Evolutionary conservation across 2,329 filamentous ascomycete species (phyloP).

Genomic region (Colletotrichum shisoi): DNA sequence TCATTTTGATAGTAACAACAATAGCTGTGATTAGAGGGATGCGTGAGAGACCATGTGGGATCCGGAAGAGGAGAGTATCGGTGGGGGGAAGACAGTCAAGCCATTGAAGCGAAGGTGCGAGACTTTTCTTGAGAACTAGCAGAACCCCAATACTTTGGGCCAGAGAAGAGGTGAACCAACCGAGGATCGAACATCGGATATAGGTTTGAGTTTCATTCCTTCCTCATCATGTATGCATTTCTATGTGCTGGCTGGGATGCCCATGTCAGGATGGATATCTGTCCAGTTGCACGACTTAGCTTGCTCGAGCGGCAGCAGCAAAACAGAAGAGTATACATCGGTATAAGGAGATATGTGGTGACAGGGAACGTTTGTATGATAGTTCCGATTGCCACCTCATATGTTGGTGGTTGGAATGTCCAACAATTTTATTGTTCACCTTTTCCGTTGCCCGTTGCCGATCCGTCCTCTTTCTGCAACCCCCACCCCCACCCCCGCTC

Average conservation of each 20-base stretch:
- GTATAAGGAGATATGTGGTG: neutral
- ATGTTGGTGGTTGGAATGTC: neutral
- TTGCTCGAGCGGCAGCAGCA: neutral
- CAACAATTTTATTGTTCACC: neutral
- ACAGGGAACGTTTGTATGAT: slow-evolving; percentile 15
- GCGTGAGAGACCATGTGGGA: neutral
- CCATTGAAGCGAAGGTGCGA: neutral
- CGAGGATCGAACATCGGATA: neutral
- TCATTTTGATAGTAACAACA: neutral
- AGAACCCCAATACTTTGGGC: neutral
- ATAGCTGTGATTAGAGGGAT: neutral
- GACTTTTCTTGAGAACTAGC: too few species aligned
- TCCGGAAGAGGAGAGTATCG: slow-evolving; percentile 1
- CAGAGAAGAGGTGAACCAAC: neutral
- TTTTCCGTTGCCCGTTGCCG: neutral
- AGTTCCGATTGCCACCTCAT: neutral
- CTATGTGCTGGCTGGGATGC: neutral
- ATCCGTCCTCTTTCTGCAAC: neutral
- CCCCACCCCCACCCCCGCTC: neutral
- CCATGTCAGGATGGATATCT: neutral
- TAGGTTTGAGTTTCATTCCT: neutral
- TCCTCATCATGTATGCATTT: neutral
- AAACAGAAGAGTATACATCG: neutral
- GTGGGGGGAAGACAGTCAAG: neutral
- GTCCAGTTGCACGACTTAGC: neutral